These are phyloP conservation scores for Mallotus nudiflorus DNA, from an alignment of 345 rosid genomes.

Conservation along the genomic window DNA sequence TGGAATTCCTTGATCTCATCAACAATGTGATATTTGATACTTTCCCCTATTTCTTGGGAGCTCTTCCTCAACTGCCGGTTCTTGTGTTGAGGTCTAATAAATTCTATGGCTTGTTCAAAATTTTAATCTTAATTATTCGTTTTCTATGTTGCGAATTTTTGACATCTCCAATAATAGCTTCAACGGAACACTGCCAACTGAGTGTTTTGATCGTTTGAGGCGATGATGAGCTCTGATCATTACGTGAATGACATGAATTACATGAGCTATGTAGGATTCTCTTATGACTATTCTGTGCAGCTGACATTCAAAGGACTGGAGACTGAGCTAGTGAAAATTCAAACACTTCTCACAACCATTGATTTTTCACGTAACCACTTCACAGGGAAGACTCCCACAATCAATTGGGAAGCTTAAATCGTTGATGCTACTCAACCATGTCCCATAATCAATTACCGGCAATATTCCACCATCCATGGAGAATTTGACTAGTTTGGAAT, in stretches of 20 bases:
- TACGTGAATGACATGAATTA: too few species aligned
- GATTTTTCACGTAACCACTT: slow-evolving; percentile 33
- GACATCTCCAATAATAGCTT: too few species aligned
- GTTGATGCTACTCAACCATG: too few species aligned
- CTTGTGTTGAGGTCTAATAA: too few species aligned
- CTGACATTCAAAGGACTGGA: background rate
- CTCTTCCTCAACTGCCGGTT: too few species aligned
- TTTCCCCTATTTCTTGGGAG: too few species aligned
- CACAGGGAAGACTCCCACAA: slow-evolving; percentile 22
- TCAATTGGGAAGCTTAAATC: slow-evolving; percentile 19
- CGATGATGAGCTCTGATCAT: background rate
- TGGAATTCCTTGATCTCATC: slow-evolving; percentile 26
- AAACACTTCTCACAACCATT: too few species aligned
- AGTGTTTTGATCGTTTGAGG: too few species aligned
- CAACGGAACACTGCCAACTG: background rate
- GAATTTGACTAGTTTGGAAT: slow-evolving; percentile 19
- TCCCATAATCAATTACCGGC: slow-evolving; percentile 15
- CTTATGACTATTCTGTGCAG: background rate
- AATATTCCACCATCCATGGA: slow-evolving; percentile 13
- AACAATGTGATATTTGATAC: too few species aligned
- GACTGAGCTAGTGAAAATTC: background rate
- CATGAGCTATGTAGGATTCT: too few species aligned
- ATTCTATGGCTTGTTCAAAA: slow-evolving; percentile 5
- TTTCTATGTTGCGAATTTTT: too few species aligned
- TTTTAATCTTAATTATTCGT: background rate